A percentile compares a stretch with the other conserved stretches of the same genome.
Evolutionary conservation across 441 rosid genomes (phyloP).

Genomic region (Populus hybrid): DNA sequence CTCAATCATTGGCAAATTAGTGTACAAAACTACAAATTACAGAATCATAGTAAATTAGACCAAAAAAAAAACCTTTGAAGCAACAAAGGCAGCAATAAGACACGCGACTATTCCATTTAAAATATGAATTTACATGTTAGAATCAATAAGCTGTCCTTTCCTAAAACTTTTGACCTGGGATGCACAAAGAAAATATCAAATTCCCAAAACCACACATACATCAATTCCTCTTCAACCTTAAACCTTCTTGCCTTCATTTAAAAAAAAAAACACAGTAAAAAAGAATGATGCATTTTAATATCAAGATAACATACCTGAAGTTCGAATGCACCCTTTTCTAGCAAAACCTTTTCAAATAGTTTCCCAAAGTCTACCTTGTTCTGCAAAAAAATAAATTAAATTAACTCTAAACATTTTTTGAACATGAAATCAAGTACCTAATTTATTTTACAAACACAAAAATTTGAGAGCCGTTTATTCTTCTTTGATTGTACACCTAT

Average conservation of each 20-base stretch:
- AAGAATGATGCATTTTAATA: background rate
- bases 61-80: background rate
- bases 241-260: background rate
- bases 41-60: background rate
- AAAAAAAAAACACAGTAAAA: background rate
- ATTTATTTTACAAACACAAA: too few relatives aligned
- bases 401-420: too few relatives aligned
- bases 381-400: conserved; percentile 30
- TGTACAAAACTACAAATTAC: background rate
- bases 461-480: background rate
- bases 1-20: background rate
- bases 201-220: background rate
- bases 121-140: background rate
- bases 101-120: background rate
- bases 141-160: background rate
- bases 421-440: background rate
- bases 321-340: conserved; percentile 57
- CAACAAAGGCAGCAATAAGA: background rate
- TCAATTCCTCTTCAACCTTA: background rate
- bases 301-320: conserved; percentile 42
- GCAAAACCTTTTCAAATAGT: conserved; percentile 44
- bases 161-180: background rate
- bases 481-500: background rate
- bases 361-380: conserved; percentile 44
- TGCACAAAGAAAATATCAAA: background rate